Evolutionary conservation across 2,329 filamentous ascomycete genomes (phyloP).

Genomic region (Clonostachys chloroleuca): DNA sequence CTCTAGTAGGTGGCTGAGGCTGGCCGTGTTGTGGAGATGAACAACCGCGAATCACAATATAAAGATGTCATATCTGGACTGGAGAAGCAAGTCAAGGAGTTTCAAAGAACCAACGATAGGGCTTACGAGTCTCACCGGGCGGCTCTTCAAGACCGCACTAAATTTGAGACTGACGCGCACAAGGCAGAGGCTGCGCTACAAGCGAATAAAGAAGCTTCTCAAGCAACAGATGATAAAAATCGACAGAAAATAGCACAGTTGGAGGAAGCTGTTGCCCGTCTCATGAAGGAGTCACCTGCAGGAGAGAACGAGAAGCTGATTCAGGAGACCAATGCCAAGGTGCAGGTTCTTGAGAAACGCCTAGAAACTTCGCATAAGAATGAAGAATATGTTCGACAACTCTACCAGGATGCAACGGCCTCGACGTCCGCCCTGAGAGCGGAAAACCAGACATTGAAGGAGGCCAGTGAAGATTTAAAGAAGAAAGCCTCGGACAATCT

Average conservation of each 20-base stretch:
- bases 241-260: constrained; percentile 23
- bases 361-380: constrained; percentile 38
- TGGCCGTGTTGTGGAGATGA: constrained; percentile 15
- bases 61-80: constrained; percentile 35
- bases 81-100: constrained; percentile 38
- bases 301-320: constrained; percentile 22
- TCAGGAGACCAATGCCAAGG: constrained; percentile 27
- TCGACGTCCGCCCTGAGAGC: constrained; percentile 34
- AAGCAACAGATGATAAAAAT: constrained; percentile 12
- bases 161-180: constrained; percentile 39
- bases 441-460: constrained; percentile 41
- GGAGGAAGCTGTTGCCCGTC: constrained; percentile 20
- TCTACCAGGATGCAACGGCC: constrained; percentile 56
- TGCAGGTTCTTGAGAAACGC: constrained; percentile 32
- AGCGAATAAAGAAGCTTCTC: constrained; percentile 27
- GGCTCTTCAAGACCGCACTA: constrained; percentile 45
- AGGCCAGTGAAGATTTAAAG: constrained; percentile 30
- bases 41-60: constrained; percentile 25
- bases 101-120: constrained; percentile 33
- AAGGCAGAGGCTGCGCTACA: constrained; percentile 26
- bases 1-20: constrained; percentile 18
- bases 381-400: constrained; percentile 49
- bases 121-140: constrained; percentile 42
- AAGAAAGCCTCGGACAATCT: constrained; percentile 39
- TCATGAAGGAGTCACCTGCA: constrained; percentile 15